Evolutionary conservation across 768 basidiomycete genomes (phyloP), one percentile per base, ranked within the genome.

Genomic region (Boletus subparvulus): DNA sequence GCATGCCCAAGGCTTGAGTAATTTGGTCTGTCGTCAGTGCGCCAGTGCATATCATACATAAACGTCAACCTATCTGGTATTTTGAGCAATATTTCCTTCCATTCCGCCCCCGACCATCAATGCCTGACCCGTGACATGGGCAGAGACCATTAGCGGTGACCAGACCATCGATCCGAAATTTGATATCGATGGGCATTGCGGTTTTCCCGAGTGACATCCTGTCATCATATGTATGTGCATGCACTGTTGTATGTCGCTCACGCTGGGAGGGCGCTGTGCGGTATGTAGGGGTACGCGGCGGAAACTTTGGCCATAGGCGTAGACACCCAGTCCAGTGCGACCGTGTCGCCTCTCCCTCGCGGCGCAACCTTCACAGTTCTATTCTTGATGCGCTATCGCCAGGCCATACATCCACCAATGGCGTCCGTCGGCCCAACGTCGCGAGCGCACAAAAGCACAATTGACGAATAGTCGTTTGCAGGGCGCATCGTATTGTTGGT

Each of bases 151-250:
- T 4, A 78, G 69, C 0, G 87, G 87, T 21, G 87, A 78, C 0
- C 87, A 67, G 5, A 86, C 51, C 12, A 79, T 21, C 78, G 28
- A 90, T 77, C 66, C 89, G 86, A 78, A 28, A 6, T 1, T 87
- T 88, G 36, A 90, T 71, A 58, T 91, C 88, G 52, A 69, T 70
- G 1, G 86, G 81, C 48, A 74, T 69, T 0, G 82, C 88, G n/a
- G 88, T 74, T 65, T 87, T 88, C 70, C 83, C 86, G 49, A 90
- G 71, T 2, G 88, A 85, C 4, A 80, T 87, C 24, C 87, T 89
- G 3, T 36, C 17, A 0, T 5, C 6, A 19, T 14, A 35, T 21
- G 24, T 7, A 10, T 8, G 24, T 6, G 6, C 33, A 44, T 12
- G 44, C 21, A 14, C 14, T 5, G 6, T 39, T 3, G 32, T n/a